A percentile compares a stretch with the other conserved stretches of the same genome.
Conservation (phyloP, 306 rosid species). For the Senna siamea region DNA sequence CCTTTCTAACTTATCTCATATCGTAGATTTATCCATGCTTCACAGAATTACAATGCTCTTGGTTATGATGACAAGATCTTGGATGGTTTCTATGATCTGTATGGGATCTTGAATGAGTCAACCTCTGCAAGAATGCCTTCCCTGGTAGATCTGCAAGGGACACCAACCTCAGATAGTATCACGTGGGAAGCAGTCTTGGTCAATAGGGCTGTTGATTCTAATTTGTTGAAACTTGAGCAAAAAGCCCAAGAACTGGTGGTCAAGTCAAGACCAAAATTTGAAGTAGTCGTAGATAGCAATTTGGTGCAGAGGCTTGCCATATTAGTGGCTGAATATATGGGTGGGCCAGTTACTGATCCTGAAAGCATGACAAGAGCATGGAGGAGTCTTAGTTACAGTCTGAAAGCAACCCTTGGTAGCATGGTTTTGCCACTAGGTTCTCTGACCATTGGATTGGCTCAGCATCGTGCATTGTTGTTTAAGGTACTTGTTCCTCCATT, state of each 20-base stretch:
- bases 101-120: conserved; percentile 70
- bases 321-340: conserved; percentile 88
- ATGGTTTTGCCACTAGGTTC: conserved; percentile 99
- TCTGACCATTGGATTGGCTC: conserved; percentile 88
- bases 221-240: conserved; percentile 84
- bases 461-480: conserved; percentile 96
- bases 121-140: conserved; percentile 94
- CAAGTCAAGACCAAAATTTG: conserved; percentile 60
- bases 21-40: conserved; percentile 94
- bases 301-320: conserved; percentile 83
- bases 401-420: conserved; percentile 93
- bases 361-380: conserved; percentile 80
- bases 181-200: conserved; percentile 95
- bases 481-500: conserved; percentile 61
- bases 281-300: conserved; percentile 57
- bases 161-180: conserved; percentile 62
- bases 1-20: conserved; percentile 89
- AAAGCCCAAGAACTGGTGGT: conserved; percentile 70
- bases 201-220: conserved; percentile 83
- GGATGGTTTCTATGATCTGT: conserved; percentile 97
- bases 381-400: conserved; percentile 69
- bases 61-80: conserved; percentile 96
- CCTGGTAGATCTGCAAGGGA: conserved; percentile 93
- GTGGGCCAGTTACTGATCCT: conserved; percentile 92
- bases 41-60: conserved; percentile 98